A percentile compares a stretch with the other conserved stretches of the same genome.
phyloP scores from a whole-genome alignment of 148 eudicot species.

The Rhododendron williamsianum region DNA sequence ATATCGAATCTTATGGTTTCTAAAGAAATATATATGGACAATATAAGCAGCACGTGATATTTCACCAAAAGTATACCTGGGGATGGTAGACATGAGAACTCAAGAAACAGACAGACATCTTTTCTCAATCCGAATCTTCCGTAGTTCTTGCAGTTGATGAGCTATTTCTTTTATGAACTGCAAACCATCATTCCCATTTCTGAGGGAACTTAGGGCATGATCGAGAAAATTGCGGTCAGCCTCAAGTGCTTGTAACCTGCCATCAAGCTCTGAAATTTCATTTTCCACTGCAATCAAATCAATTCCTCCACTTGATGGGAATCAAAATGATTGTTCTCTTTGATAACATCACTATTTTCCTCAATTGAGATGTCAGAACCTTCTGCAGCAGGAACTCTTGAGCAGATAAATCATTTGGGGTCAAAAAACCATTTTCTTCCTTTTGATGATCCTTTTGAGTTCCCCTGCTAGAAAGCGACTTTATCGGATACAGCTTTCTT shows the following conservation, averaged over 20 bases:
- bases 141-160: slow-evolving; percentile 27
- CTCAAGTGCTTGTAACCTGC: slow-evolving; percentile 33
- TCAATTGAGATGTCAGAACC: slow-evolving; percentile 7
- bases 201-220: slow-evolving; percentile 22
- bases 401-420: slow-evolving; percentile 5
- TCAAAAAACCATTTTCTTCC: slow-evolving; percentile 12
- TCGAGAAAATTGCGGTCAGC: slow-evolving; percentile 26
- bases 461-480: neutral
- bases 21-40: neutral
- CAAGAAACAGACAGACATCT: slow-evolving; percentile 21
- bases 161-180: slow-evolving; percentile 28
- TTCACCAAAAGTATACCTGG: slow-evolving; percentile 17
- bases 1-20: neutral
- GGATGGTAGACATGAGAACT: neutral
- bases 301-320: slow-evolving; percentile 1
- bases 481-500: slow-evolving; percentile 15
- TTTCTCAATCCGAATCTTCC: slow-evolving; percentile 20
- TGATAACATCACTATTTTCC: slow-evolving; percentile 7
- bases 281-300: slow-evolving; percentile 16
- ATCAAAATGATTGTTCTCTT: slow-evolving; percentile 13
- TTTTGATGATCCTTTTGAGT: neutral
- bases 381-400: slow-evolving; percentile 2
- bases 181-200: slow-evolving; percentile 29
- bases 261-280: slow-evolving; percentile 27
- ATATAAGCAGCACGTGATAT: too few relatives aligned